Conservation (phyloP, 2,329 filamentous ascomycete species). For the Xylariaceae sp. region DNA sequence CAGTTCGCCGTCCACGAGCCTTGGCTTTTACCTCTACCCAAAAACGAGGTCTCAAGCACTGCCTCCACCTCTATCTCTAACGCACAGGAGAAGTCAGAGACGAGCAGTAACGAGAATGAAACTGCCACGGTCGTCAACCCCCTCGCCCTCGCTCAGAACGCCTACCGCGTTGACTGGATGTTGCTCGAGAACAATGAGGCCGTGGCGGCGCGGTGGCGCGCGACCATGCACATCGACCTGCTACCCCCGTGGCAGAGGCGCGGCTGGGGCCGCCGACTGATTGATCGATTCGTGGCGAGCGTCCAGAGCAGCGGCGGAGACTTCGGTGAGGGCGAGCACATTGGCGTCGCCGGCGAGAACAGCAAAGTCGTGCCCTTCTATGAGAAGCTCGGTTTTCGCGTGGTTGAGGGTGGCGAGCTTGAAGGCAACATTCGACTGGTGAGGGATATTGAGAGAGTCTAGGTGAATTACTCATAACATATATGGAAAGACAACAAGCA, state of each 20-base stretch:
- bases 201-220: constrained; percentile 45
- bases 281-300: constrained; percentile 49
- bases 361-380: constrained; percentile 56
- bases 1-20: constrained; percentile 40
- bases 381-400: constrained; percentile 53
- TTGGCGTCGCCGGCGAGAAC: constrained; percentile 56
- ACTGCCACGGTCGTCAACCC: too few relatives aligned
- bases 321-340: constrained; percentile 49
- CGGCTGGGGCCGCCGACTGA: constrained; percentile 54
- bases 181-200: constrained; percentile 48
- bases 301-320: constrained; percentile 38
- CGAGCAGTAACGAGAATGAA: too few relatives aligned
- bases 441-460: constrained; percentile 35
- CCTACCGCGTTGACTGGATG: constrained; percentile 50
- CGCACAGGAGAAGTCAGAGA: neutral
- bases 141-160: constrained; percentile 49
- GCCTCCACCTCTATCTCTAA: neutral
- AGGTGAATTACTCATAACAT: neutral
- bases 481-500: neutral
- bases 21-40: constrained; percentile 33
- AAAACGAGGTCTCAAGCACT: too few relatives aligned
- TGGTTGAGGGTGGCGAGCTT: constrained; percentile 43
- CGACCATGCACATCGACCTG: constrained; percentile 59
- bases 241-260: constrained; percentile 49
- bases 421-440: constrained; percentile 51